Percentiles rank a stretch among this genome's conserved stretches.
phyloP scores from a whole-genome alignment of 257 asterid species.

The Lycium ferocissimum region DNA sequence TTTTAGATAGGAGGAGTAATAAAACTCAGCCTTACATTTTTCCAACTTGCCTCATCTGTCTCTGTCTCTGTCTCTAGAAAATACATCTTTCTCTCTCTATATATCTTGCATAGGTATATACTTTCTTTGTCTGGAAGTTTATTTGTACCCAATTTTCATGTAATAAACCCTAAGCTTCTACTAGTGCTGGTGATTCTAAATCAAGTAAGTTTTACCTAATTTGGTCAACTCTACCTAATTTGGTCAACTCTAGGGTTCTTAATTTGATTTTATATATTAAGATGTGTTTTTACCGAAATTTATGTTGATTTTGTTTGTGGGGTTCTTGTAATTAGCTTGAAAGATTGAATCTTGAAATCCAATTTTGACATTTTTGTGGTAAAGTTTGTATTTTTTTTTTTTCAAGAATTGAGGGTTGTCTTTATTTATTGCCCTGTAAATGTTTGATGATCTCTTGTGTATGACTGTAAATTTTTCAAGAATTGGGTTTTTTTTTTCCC shows the following conservation, averaged over 20 bases:
- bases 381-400: background rate
- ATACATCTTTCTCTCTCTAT: background rate
- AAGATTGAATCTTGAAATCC: background rate
- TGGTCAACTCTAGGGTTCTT: constrained; percentile 38
- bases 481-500: background rate
- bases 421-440: background rate
- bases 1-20: background rate
- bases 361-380: background rate
- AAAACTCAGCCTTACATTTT: constrained; percentile 29
- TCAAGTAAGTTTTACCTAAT: constrained; percentile 18
- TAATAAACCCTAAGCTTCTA: constrained; percentile 28
- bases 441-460: background rate
- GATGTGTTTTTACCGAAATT: background rate
- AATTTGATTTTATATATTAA: background rate
- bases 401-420: constrained; percentile 12
- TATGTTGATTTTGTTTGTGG: constrained; percentile 15
- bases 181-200: constrained; percentile 30
- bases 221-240: constrained; percentile 32
- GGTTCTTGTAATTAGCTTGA: constrained; percentile 19
- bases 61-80: background rate
- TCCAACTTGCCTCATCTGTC: background rate
- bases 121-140: constrained; percentile 37
- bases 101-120: background rate
- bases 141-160: constrained; percentile 1
- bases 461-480: background rate